These are phyloP conservation scores for Flaveria brownii DNA, from an alignment of 129 eudicot species.

Conservation along the genomic window DNA sequence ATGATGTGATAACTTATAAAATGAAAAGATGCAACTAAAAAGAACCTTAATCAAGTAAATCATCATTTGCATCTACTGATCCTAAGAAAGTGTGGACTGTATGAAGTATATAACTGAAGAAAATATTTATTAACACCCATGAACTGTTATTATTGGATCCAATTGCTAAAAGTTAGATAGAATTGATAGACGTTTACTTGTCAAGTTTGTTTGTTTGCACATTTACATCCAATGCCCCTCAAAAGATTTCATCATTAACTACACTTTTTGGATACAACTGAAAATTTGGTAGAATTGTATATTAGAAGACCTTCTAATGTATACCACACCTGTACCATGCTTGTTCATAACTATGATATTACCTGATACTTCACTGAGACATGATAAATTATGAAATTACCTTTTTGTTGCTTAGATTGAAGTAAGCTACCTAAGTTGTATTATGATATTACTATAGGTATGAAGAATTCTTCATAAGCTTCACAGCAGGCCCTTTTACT, in stretches of 20 bases:
- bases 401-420: slow-evolving; percentile 16
- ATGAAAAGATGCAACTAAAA: no score
- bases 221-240: slow-evolving; percentile 1
- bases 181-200: slow-evolving; percentile 12
- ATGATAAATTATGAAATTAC: slow-evolving; percentile 14
- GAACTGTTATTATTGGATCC: not conserved
- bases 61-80: not conserved
- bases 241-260: slow-evolving; percentile 19
- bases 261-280: not conserved
- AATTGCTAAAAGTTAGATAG: not conserved
- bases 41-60: no score
- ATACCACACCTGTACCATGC: slow-evolving; percentile 92
- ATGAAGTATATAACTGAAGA: slow-evolving; percentile 3
- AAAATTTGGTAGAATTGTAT: slow-evolving; percentile 11
- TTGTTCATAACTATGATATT: slow-evolving; percentile 61
- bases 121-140: not conserved
- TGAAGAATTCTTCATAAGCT: no score
- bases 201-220: not conserved
- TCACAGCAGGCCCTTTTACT: no score
- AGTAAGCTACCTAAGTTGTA: slow-evolving; percentile 14
- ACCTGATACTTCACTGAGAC: slow-evolving; percentile 88
- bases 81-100: not conserved
- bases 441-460: no score
- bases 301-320: slow-evolving; percentile 15
- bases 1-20: slow-evolving; percentile 53